These are phyloP conservation scores for Eucalyptus cloeziana DNA, from an alignment of 345 rosid genomes.

Conservation along the genomic window DNA sequence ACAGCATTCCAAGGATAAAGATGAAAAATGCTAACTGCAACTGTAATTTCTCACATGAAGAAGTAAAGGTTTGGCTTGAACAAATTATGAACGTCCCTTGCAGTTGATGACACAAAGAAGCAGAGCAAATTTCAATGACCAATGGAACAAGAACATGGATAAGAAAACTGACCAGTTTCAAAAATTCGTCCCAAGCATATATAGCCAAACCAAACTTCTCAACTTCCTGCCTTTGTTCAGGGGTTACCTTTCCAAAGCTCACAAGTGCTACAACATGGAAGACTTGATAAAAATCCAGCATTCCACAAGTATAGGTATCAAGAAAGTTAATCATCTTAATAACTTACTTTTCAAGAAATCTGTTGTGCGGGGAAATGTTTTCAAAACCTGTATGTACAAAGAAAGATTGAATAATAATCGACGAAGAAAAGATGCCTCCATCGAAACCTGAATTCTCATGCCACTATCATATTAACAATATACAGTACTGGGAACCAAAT, in stretches of 20 bases:
- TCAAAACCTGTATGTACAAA: constrained; percentile 48
- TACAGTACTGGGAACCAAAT: too few species aligned
- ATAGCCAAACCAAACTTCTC: constrained; percentile 42
- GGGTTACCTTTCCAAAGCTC: constrained; percentile 80
- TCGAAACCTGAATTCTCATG: not conserved
- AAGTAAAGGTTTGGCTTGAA: not conserved
- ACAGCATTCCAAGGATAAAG: not conserved
- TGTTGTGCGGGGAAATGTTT: constrained; percentile 65
- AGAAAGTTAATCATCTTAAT: not conserved
- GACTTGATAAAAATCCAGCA: not conserved
- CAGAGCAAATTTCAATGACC: not conserved
- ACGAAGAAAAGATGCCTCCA: not conserved
- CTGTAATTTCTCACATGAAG: not conserved
- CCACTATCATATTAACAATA: not conserved
- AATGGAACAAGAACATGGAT: not conserved
- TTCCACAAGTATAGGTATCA: not conserved
- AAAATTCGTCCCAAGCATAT: constrained; percentile 81
- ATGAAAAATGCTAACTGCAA: not conserved
- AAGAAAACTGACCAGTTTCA: constrained; percentile 43
- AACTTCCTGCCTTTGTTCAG: constrained; percentile 50
- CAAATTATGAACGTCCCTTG: not conserved
- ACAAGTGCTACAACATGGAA: constrained; percentile 57
- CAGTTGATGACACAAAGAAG: not conserved
- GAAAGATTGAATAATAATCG: not conserved
- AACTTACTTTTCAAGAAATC: constrained; percentile 67